These are phyloP conservation scores for Exophiala dermatitidis DNA, from an alignment of 2,329 filamentous ascomycete genomes.

Conservation along the genomic window DNA sequence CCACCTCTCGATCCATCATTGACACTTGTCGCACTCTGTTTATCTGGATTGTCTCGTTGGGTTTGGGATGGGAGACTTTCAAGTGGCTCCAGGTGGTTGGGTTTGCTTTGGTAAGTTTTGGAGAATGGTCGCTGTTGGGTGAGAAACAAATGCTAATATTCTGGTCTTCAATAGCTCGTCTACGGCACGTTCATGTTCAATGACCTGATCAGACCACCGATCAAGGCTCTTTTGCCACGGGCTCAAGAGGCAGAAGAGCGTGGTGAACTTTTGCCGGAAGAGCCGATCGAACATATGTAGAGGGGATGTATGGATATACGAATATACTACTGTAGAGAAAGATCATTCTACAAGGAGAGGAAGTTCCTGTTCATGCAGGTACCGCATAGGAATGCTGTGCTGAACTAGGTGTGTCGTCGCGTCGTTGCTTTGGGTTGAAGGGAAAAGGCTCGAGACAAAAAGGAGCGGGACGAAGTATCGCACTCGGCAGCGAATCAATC, in stretches of 20 bases:
- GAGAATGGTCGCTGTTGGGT: background rate
- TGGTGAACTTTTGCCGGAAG: conserved; percentile 60
- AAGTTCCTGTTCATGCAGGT: too few species aligned
- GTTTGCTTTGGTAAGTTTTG: conserved; percentile 54
- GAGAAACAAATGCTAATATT: background rate
- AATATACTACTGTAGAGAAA: background rate
- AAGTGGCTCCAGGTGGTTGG: conserved; percentile 92
- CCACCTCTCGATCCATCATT: conserved; percentile 89
- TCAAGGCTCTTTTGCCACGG: conserved; percentile 56
- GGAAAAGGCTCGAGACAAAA: too few species aligned
- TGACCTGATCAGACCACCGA: conserved; percentile 76
- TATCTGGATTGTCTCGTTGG: conserved; percentile 93
- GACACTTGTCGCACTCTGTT: conserved; percentile 96
- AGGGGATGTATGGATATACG: background rate
- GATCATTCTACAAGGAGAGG: too few species aligned
- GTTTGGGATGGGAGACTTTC: conserved; percentile 92
- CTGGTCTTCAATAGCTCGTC: conserved; percentile 50
- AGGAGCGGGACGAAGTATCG: too few species aligned
- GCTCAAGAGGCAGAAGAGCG: conserved; percentile 40
- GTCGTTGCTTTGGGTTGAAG: too few species aligned
- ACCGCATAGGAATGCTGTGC: too few species aligned
- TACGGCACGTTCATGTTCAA: conserved; percentile 98
- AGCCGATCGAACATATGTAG: conserved; percentile 65
- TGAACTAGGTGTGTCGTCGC: too few species aligned
- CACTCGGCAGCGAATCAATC: too few species aligned